Conservation (phyloP, 2,329 filamentous ascomycete species). For the Alternaria angustiovoidea region DNA sequence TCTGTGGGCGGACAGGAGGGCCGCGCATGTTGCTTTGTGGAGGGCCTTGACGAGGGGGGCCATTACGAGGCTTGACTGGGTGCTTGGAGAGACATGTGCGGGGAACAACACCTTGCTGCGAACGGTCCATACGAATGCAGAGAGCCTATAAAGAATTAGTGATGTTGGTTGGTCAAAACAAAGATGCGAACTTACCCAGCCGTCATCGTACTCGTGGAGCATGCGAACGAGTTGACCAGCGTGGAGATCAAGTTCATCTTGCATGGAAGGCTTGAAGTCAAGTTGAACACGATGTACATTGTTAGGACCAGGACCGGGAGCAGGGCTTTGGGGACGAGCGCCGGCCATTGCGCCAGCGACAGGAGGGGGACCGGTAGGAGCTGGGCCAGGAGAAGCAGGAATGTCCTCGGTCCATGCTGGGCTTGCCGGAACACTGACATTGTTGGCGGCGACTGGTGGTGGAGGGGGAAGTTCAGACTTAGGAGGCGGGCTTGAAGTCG, state of each 20-base stretch:
- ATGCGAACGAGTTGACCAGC: slow-evolving; percentile 86
- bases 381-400: slow-evolving; percentile 61
- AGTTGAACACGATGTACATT: slow-evolving; percentile 93
- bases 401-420: slow-evolving; percentile 69
- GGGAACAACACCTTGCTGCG: slow-evolving; percentile 90
- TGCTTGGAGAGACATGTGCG: slow-evolving; percentile 92
- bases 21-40: slow-evolving; percentile 49
- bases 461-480: slow-evolving; percentile 29
- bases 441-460: slow-evolving; percentile 62
- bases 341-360: slow-evolving; percentile 66
- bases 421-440: slow-evolving; percentile 57
- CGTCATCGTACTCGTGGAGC: slow-evolving; percentile 96
- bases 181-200: slow-evolving; percentile 75
- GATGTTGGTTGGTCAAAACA: neutral
- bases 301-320: slow-evolving; percentile 48
- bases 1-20: slow-evolving; percentile 40
- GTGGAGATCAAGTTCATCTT: slow-evolving; percentile 85
- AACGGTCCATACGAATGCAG: slow-evolving; percentile 88
- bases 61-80: slow-evolving; percentile 82
- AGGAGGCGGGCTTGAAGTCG: slow-evolving; percentile 40
- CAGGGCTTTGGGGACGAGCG: slow-evolving; percentile 68
- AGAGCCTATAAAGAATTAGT: slow-evolving; percentile 69
- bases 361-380: slow-evolving; percentile 49
- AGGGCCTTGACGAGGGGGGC: slow-evolving; percentile 56
- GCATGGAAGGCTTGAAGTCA: slow-evolving; percentile 91